Base-by-base conservation (phyloP, 179 eudicot species). In the Amaranthus tricolor region DNA sequence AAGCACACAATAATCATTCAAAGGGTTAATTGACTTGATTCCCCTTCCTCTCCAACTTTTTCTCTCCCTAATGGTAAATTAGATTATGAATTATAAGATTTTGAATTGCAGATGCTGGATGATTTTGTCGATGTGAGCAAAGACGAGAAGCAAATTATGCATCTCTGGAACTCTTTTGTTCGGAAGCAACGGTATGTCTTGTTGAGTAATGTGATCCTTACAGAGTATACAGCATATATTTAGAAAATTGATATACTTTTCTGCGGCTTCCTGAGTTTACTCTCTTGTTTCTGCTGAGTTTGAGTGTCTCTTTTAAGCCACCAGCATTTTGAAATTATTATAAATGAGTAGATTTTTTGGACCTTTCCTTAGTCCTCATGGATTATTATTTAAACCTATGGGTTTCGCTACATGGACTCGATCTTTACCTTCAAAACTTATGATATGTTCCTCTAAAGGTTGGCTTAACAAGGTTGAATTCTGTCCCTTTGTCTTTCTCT, bases 161-260 rank as follows among this genome's bases (percentile, higher is more conserved):
- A 95, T 91, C 92, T 95, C n/a, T 95, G 99, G 99, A 95, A 95
- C 81, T 95, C 99, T 14, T 95, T 95, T 83, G 89, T 93, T 51
- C 84, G 99, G 84, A 95, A 95, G 85, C 97, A 93, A 80, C 77
- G 95, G 98, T 91, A 79, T 73, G 76, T 66, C 5, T 74, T 63
- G 13, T 57, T 53, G 13, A 45, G 19, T 62, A 20, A 60, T 58
- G 48, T 55, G 16, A 17, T 40, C 54, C 65, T 40, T 19, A 43
- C 53, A 57, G 21, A 57, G 21, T 51, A 60, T 15, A 6, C 7
- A 8, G 20, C 12, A 21, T 62, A 40, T 54, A 66, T 65, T 19
- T 19, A 47, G n/a, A 19, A 67, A 49, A 14, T 15, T 40, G 40
- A 50, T 9, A 31, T 6, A 9, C 19, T 40, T 62, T 63, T 61